Evolutionary conservation across 1,284 basidiomycete genomes (phyloP), one percentile per base, ranked within the genome.

Genomic region (Fomitopsis pinicola): DNA sequence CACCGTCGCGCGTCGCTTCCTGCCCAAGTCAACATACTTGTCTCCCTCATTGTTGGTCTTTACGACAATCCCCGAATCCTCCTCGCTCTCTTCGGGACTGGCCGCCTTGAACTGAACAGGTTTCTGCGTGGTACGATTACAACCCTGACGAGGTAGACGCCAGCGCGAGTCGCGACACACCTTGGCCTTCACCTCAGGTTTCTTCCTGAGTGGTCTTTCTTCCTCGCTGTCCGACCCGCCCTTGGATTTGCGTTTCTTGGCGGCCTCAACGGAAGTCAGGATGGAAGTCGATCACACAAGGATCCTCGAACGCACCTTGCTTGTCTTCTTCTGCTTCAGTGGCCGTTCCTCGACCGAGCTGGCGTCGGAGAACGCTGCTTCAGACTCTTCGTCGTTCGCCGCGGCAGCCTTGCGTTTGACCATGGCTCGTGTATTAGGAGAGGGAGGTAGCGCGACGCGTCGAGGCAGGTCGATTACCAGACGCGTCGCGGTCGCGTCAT

Each of bases 1-100:
- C 2, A 93, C 86, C 0, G 88, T 84, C 1, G 82, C 86, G 17
- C 91, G 85, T 70, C 82, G 86, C 69, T 86, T 89, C 73, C 86
- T 89, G 5, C 89, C 88, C 36, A 92, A 68, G 33, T 88, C 85
- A 44, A 91, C 70, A 61, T 82, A 91, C 63, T 80, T 80, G 7
- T 89, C 84, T 1, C 87, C 88, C 7, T 86, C 81, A 0, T 74
- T 55, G 53, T 73, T 77, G 48, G 69, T 72, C 19, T 66, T 64
- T 3, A 63, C 62, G 12, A 57, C 55, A 8, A 64, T 36, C 8
- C 58, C 63, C 1, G 48, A 38, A n/a, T 44, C 48, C 19, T 52
- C 59, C 15, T 55, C 59, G 35, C 50, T 54, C 30, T 46, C 46
- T 15, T 48, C 53, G 12, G 33, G 46, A 26, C 33, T 22, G 19